Conservation (phyloP, 1,139 yeast genomes). For the Blastobotrys petasosporus region DNA sequence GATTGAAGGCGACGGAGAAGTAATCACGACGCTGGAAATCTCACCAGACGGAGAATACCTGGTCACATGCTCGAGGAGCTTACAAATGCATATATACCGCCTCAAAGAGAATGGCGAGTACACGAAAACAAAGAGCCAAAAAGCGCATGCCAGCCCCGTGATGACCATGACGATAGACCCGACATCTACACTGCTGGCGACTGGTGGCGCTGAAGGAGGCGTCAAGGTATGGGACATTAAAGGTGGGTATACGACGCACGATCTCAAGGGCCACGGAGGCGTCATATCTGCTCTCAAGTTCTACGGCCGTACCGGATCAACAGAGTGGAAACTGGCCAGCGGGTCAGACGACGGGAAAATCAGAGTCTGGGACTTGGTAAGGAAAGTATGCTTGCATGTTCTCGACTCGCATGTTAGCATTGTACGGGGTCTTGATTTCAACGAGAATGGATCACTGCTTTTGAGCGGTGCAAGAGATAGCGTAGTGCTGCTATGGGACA, state of each 20-base stretch:
- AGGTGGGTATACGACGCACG: constrained; percentile 83
- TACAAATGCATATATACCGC: constrained; percentile 65
- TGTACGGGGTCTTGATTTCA: constrained; percentile 77
- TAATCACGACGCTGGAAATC: constrained; percentile 66
- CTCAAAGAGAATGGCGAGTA: constrained; percentile 23
- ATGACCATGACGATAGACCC: constrained; percentile 71
- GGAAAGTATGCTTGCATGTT: constrained; percentile 57
- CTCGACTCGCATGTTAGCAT: constrained; percentile 76
- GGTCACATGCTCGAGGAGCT: constrained; percentile 77
- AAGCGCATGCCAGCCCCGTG: constrained; percentile 64
- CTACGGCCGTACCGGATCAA: constrained; percentile 52
- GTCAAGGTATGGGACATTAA: constrained; percentile 90
- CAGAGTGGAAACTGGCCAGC: constrained; percentile 73
- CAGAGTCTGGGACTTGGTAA: constrained; percentile 87
- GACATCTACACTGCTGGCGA: constrained; percentile 80
- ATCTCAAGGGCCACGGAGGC: constrained; percentile 92
- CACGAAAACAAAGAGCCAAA: constrained; percentile 35
- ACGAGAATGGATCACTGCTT: constrained; percentile 46
- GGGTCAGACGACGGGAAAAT: constrained; percentile 79
- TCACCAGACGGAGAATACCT: constrained; percentile 70
- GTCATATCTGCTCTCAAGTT: constrained; percentile 74
- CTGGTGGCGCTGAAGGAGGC: constrained; percentile 94
- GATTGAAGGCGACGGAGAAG: constrained; percentile 65
- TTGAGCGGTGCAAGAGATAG: constrained; percentile 89
- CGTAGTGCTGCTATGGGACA: constrained; percentile 59